Conservation (phyloP, 2,329 filamentous ascomycete species). For the Purpureocillium lavendulum region DNA sequence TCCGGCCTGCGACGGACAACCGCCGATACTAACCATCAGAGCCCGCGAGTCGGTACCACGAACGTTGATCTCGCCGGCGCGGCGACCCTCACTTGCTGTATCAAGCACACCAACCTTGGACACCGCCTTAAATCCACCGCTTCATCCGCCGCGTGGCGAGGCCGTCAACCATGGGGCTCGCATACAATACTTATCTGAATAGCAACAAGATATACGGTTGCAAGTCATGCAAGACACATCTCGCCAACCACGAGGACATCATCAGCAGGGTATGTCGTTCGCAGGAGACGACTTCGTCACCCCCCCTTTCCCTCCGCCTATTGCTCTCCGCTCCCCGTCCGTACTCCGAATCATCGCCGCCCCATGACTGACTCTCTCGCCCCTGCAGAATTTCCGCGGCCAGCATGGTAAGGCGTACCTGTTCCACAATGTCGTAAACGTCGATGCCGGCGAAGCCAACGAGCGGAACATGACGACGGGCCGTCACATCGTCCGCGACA, state of each 20-base stretch:
- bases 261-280: conserved; percentile 69
- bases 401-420: conserved; percentile 98
- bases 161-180: conserved; percentile 60
- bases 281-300: not conserved
- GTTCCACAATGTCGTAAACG: conserved; percentile 90
- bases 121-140: no score
- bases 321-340: not conserved
- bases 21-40: no score
- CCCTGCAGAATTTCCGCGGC: conserved; percentile 81
- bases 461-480: conserved; percentile 99
- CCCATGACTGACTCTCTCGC: not conserved
- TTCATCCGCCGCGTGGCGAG: no score
- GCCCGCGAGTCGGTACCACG: no score
- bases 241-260: conserved; percentile 92
- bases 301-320: not conserved
- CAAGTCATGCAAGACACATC: conserved; percentile 91
- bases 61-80: no score
- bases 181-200: conserved; percentile 86
- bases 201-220: conserved; percentile 85
- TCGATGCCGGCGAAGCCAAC: conserved; percentile 71
- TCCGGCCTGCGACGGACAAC: no score
- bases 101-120: no score
- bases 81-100: no score
- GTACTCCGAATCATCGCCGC: not conserved
- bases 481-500: conserved; percentile 88